phyloP scores from a whole-genome alignment of 805 yeast species.

The Metschnikowia aberdeeniae region DNA sequence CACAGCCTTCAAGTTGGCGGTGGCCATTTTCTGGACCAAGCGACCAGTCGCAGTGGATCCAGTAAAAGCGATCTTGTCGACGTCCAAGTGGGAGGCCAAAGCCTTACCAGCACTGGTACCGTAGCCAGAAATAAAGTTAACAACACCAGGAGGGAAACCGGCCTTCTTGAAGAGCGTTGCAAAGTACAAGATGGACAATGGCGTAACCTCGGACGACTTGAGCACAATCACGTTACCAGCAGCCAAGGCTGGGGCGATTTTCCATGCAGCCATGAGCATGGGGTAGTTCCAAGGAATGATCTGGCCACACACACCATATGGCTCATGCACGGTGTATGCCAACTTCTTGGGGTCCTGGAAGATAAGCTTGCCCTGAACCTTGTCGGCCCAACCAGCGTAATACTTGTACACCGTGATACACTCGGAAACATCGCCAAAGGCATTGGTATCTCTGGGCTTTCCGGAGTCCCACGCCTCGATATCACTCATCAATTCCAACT shows the following conservation, averaged over 20 bases:
- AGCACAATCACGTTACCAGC: conserved; percentile 72
- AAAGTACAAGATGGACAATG: conserved; percentile 60
- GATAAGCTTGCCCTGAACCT: conserved; percentile 44
- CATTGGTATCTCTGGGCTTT: conserved; percentile 44
- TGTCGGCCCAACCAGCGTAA: conserved; percentile 64
- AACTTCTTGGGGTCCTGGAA: conserved; percentile 46
- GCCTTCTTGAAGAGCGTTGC: conserved; percentile 57
- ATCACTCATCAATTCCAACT: conserved; percentile 32
- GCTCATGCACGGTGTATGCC: conserved; percentile 67
- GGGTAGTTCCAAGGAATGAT: conserved; percentile 76
- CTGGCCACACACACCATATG: conserved; percentile 63
- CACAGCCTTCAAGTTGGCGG: conserved; percentile 56
- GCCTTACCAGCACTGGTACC: conserved; percentile 70
- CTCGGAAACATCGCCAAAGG: conserved; percentile 46
- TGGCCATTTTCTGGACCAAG: conserved; percentile 58
- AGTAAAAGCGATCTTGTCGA: conserved; percentile 60
- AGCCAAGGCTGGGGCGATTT: conserved; percentile 77
- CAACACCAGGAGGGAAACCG: conserved; percentile 74
- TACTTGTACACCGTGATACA: conserved; percentile 45
- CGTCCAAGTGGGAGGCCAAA: conserved; percentile 54
- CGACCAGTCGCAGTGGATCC: conserved; percentile 68
- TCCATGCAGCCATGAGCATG: conserved; percentile 70
- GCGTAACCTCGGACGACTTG: conserved; percentile 75
- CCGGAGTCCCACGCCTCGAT: conserved; percentile 48
- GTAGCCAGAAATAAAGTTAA: conserved; percentile 65